Evolutionary conservation across 2,329 filamentous ascomycete genomes (phyloP).

Genomic region (Cladosporium sp.): DNA sequence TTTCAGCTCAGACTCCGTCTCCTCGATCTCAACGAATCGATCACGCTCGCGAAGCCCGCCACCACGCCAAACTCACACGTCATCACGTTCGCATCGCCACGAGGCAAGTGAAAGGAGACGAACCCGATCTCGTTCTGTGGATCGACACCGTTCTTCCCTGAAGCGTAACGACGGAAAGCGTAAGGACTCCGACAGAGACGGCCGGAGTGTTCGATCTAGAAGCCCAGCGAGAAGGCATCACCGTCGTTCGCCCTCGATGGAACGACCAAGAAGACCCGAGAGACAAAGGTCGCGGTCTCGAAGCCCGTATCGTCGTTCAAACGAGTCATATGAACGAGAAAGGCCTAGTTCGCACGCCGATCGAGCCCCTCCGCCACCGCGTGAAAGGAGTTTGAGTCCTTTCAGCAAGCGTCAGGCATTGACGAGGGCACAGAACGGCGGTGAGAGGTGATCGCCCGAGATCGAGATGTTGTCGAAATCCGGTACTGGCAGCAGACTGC

Average conservation of each 20-base stretch:
- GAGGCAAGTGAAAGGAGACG: neutral
- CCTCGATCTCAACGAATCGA: slow-evolving; percentile 67
- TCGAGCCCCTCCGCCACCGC: slow-evolving; percentile 11
- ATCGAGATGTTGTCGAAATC: too few relatives aligned
- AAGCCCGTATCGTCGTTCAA: slow-evolving; percentile 11
- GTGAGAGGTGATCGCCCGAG: too few relatives aligned
- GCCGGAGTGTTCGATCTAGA: neutral
- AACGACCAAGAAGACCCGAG: slow-evolving; percentile 4
- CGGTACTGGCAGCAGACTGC: too few relatives aligned
- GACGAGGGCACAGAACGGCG: slow-evolving; percentile 73
- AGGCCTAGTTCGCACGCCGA: slow-evolving; percentile 8
- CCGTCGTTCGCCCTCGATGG: slow-evolving; percentile 6
- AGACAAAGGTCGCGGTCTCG: slow-evolving; percentile 12
- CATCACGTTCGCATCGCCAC: slow-evolving; percentile 20
- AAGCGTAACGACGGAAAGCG: neutral
- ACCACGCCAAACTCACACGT: slow-evolving; percentile 6
- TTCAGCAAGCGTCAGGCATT: slow-evolving; percentile 84
- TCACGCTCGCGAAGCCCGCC: slow-evolving; percentile 48
- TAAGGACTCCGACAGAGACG: neutral
- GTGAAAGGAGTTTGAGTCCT: slow-evolving; percentile 78
- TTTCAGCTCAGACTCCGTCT: slow-evolving; percentile 46
- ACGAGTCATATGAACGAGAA: slow-evolving; percentile 2
- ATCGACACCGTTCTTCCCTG: neutral
- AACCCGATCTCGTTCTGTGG: slow-evolving; percentile 7
- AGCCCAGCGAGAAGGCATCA: neutral